Base-by-base conservation (phyloP, 345 rosid genomes). In the Populus deltoides region DNA sequence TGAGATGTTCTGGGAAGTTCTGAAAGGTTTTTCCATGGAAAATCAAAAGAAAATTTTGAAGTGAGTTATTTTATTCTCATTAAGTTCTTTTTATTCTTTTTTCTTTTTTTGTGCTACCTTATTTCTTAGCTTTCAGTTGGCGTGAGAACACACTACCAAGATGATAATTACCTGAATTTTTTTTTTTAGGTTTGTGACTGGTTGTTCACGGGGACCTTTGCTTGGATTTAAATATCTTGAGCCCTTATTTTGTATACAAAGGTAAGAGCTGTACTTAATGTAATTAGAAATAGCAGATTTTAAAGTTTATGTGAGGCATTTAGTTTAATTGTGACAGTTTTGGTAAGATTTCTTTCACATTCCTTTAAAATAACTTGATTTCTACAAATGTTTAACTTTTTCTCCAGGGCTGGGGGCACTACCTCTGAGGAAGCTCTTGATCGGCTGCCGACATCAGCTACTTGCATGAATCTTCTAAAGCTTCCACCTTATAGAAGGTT, bases 401-500 rank as follows among this genome's bases (percentile, higher is more conserved):
- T 43, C 66, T 68, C 7, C 79, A 92, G 97, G 81, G 91, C 94
- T 79, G 89, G 83, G 72, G 93, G 97, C 25, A 81, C 47, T 79
- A 88, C 90, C 36, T 79, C 90, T 29, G 92, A 92, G 31, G 99
- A 92, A 85, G 87, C 92, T 53, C 87, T 93, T 76, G 98, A 93
- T 70, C 89, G 99, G 66, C 86, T 96, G 80, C 99, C 99, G 1
- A 96, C 99, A 53, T 81, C 98, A 57, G 99, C 98, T 70, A 96
- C 99, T 77, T 96, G 99, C 79, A 96, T 96, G 99, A 96, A 96
- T 86, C 97, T 93, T 85, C 91, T 96, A 31, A 96, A 96, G 90
- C 99, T 96, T 88, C 99, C 99, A 13, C 98, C 99, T 9, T 96
- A 96, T 77, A 84, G 92, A 86, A 96, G 99, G 98, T 96, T 80